A percentile compares a stretch with the other conserved stretches of the same genome.
Evolutionary conservation across 2,329 filamentous ascomycete species (phyloP).

Genomic region (Colletotrichum simmondsii): DNA sequence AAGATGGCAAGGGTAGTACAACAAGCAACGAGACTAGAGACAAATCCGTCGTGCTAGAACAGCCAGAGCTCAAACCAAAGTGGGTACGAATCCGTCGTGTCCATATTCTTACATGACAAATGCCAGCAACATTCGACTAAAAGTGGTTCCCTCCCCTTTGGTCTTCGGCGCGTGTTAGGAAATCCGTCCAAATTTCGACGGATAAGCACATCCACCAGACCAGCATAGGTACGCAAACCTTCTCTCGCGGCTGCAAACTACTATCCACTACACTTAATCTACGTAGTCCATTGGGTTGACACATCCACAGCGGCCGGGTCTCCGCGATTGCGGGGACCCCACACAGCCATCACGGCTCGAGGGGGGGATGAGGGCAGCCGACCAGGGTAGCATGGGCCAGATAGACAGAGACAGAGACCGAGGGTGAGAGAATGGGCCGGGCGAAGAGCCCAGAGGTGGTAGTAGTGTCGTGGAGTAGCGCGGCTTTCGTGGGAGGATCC

Average conservation of each 20-base stretch:
- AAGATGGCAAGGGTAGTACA: not conserved
- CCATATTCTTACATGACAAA: not conserved
- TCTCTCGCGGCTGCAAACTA: not conserved
- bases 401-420: not conserved
- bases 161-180: not conserved
- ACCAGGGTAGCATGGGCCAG: not conserved
- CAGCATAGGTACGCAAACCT: not conserved
- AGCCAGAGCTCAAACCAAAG: not conserved
- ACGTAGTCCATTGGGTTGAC: not conserved
- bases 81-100: constrained; percentile 20
- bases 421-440: not conserved
- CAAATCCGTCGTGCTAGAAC: not conserved
- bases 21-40: no score
- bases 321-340: constrained; percentile 31
- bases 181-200: constrained; percentile 20
- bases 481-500: not conserved
- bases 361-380: no score
- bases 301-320: constrained; percentile 14
- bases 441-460: not conserved
- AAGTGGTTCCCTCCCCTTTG: not conserved
- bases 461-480: not conserved
- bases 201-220: constrained; percentile 5
- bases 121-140: constrained; percentile 13
- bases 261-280: not conserved
- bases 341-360: not conserved